Evolutionary conservation across 1,284 basidiomycete genomes (phyloP), one percentile per base, ranked within the genome.

Genomic region (Xanthoconium separans): DNA sequence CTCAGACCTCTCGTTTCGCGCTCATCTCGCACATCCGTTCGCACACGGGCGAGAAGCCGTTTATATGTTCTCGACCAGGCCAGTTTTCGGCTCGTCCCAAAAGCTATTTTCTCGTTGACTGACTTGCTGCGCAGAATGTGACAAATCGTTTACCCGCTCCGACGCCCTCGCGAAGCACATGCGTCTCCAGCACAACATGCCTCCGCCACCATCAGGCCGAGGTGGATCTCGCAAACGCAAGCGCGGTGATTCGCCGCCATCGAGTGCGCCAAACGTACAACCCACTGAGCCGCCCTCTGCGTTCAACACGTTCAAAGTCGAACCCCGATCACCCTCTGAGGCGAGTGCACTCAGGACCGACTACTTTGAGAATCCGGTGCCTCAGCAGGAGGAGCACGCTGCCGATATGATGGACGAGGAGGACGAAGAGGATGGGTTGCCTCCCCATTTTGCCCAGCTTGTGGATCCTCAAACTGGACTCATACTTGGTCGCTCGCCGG

Each of bases 21-120:
- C 81, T 95, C 33, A 84, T 94, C 58, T 89, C 89, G 10, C 93
- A 95, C 66, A 83, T 93, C 44, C 82, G 91, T 31, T 91, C 83
- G n/a, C 93, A 95, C 65, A 95, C 93, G 0, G 93, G 93, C 44
- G 93, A 95, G 72, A 94, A 94, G 65, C 93, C 93, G 0, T 95
- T 93, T 64, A 86, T 82, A n/a, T 95, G 93, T 66, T 76, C 85
- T 3, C 74, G 82, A 56, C 86, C 91, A 65, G 90, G 91, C 89
- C 57, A 61, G 80, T n/a, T 27, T 27, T 74, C 50, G 47, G 31
- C 13, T 13, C 39, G 20, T 31, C 2, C 24, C 20, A 20, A 30
- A 9, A 9, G 46, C 44, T 7, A 27, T 27, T 15, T 1, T 4
- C n/a, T 15, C 16, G 18, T 36, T 16, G 24, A 16, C 47, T 61